Percentiles rank a stretch among this genome's conserved stretches.
These are phyloP conservation scores for Pseudogymnoascus pannorum DNA, from an alignment of 2,329 filamentous ascomycete species.

Conservation along the genomic window DNA sequence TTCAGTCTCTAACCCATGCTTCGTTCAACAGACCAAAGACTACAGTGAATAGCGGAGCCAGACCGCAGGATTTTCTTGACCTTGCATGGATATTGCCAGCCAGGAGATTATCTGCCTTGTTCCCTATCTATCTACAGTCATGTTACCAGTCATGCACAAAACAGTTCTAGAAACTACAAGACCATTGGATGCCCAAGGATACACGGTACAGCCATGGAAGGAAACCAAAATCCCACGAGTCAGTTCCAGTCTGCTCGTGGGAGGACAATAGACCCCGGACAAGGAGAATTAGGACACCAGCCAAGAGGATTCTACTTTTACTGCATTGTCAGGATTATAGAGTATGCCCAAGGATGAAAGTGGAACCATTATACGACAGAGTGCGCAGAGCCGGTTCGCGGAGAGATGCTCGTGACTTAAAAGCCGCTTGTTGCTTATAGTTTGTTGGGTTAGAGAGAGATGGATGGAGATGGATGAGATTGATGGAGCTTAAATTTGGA, in stretches of 20 bases:
- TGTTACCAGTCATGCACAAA: slow-evolving; percentile 24
- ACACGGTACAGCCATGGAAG: slow-evolving; percentile 10
- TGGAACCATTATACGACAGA: slow-evolving; percentile 1
- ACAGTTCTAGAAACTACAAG: slow-evolving; percentile 3
- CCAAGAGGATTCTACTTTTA: slow-evolving; percentile 5
- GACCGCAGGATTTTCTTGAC: slow-evolving; percentile 9
- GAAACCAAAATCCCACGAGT: not conserved
- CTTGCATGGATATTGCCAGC: slow-evolving; percentile 10
- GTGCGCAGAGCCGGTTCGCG: not conserved
- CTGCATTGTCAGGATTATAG: slow-evolving; percentile 7
- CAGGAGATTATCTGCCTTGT: slow-evolving; percentile 5
- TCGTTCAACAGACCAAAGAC: slow-evolving; percentile 3
- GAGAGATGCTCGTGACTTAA: slow-evolving; percentile 1
- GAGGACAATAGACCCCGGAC: slow-evolving; percentile 6
- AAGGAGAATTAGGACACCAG: not conserved
- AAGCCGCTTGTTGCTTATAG: not conserved
- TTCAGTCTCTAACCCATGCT: slow-evolving; percentile 7
- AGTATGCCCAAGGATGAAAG: slow-evolving; percentile 4
- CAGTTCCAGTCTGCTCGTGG: slow-evolving; percentile 8
- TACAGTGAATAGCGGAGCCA: slow-evolving; percentile 11
- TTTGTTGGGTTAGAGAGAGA: not conserved
- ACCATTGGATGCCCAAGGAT: slow-evolving; percentile 16
- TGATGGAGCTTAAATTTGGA: not conserved
- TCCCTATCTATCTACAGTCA: slow-evolving; percentile 16
- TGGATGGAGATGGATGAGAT: not conserved